Base-by-base conservation (phyloP, 2,329 filamentous ascomycete species). In the Botrytis galanthina region DNA sequence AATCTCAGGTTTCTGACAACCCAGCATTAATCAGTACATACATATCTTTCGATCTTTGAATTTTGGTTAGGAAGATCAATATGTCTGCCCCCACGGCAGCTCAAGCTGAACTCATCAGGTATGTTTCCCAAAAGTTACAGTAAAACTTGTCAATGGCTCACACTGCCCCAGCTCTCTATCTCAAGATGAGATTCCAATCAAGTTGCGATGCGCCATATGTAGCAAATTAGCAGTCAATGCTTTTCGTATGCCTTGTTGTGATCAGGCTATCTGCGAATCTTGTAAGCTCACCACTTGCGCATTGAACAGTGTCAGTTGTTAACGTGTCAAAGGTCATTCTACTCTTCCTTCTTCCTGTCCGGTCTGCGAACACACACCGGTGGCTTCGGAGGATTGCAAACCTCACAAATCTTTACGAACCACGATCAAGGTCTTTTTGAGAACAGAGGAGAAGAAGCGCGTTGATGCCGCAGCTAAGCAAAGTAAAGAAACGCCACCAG, bases 141-240 rank as follows among this genome's bases (percentile, higher is more conserved):
- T n/a, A 32, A 8, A n/a, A 35, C 70, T 78, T 73, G 78, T 59
- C 51, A 48, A 35, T 29, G 26, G 68, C 72, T 62, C 59, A 73
- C 44, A 71, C 22, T 29, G 39, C 37, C 16, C 54, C 63, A 82
- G 80, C 72, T 82, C 80, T 46, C 74, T 81, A 42, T 77, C 79
- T 42, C 80, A 80, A 77, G 93, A 95, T 79, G 93, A 96, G 75
- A 94, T 98, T 73, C 96, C 96, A n/a, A 94, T 95, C 80, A 98
- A 97, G 86, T 88, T 99, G 76, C 92, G 95, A 83, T 99, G 96
- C 86, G 94, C 94, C 70, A 93, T 94, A 78, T 99, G 96, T 84
- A 96, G 92, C 84, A 94, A 93, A 82, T 87, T 98, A 74, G 95
- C 94, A 44, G 86, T 97, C 76, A 97, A 98, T 81, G 93, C 95